These are phyloP conservation scores for Pythium dissotocum DNA, from an alignment of 352 stramenopile species.

Conservation along the genomic window DNA sequence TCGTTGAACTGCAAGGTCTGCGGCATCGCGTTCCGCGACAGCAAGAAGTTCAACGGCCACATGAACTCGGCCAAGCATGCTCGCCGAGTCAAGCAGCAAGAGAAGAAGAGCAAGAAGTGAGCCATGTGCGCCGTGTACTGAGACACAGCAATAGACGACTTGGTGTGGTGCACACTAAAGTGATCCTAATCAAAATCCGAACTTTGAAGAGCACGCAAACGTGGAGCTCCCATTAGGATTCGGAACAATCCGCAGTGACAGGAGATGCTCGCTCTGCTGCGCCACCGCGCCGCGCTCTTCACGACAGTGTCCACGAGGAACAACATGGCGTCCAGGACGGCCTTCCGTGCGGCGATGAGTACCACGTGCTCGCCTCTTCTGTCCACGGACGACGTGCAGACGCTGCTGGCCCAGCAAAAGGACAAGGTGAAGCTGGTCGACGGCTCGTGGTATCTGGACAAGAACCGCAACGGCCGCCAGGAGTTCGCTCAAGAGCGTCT, in stretches of 20 bases:
- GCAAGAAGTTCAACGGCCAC: slow-evolving; percentile 86
- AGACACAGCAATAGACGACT: slow-evolving; percentile 1
- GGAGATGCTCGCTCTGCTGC: slow-evolving; percentile 20
- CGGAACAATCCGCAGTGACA: neutral
- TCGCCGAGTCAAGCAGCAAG: slow-evolving; percentile 64
- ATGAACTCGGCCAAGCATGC: slow-evolving; percentile 87
- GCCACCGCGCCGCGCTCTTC: slow-evolving; percentile 12
- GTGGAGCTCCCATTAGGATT: neutral
- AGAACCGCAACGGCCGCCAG: slow-evolving; percentile 56
- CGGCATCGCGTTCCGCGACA: slow-evolving; percentile 50
- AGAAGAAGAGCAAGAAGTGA: slow-evolving; percentile 34
- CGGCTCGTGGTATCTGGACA: slow-evolving; percentile 83
- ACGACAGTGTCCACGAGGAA: slow-evolving; percentile 1
- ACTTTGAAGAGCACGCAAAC: slow-evolving; percentile 1
- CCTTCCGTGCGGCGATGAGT: slow-evolving; percentile 6
- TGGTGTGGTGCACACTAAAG: slow-evolving; percentile 6
- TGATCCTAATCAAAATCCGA: neutral
- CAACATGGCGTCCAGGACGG: slow-evolving; percentile 17
- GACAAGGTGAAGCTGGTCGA: slow-evolving; percentile 67
- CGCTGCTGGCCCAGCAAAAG: slow-evolving; percentile 30
- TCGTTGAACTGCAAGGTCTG: slow-evolving; percentile 61
- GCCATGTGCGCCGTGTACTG: neutral
- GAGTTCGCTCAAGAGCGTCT: slow-evolving; percentile 71
- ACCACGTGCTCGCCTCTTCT: slow-evolving; percentile 45
- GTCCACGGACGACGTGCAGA: slow-evolving; percentile 52